A percentile compares a stretch with the other conserved stretches of the same genome.
Conservation (phyloP, 768 basidiomycete genomes). For the Chalciporus chontae region DNA sequence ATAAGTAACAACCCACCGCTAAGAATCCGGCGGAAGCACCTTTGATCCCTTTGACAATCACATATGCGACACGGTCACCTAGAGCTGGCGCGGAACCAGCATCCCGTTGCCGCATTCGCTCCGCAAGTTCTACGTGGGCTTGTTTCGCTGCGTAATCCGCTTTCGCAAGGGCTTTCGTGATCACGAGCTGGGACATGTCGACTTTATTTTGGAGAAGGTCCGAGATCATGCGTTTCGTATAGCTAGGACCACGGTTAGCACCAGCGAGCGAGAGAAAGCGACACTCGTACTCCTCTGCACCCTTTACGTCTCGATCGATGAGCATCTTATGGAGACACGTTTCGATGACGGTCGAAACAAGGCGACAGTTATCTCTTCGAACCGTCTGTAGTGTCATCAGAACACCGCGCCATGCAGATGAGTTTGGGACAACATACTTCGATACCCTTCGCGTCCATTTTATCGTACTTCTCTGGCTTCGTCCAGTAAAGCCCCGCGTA, state of each 20-base stretch:
- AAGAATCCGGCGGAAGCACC: slow-evolving; percentile 40
- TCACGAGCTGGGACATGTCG: slow-evolving; percentile 99
- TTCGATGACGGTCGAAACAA: slow-evolving; percentile 96
- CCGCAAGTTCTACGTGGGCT: slow-evolving; percentile 94
- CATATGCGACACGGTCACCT: slow-evolving; percentile 98
- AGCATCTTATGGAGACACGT: slow-evolving; percentile 98
- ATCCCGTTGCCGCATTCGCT: slow-evolving; percentile 93
- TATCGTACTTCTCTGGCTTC: slow-evolving; percentile 90
- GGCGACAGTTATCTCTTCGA: slow-evolving; percentile 95
- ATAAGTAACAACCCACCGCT: background rate
- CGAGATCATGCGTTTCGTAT: slow-evolving; percentile 89
- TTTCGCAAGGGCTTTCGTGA: slow-evolving; percentile 95
- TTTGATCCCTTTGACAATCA: slow-evolving; percentile 95
- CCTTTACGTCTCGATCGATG: slow-evolving; percentile 91
- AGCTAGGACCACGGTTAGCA: slow-evolving; percentile 46
- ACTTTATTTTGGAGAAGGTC: slow-evolving; percentile 95
- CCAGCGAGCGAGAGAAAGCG: slow-evolving; percentile 4
- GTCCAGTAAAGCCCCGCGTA: slow-evolving; percentile 99
- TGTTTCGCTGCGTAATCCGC: slow-evolving; percentile 92
- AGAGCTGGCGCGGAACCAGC: slow-evolving; percentile 96
- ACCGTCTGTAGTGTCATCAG: slow-evolving; percentile 64
- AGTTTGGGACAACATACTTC: slow-evolving; percentile 54
- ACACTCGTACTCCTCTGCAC: slow-evolving; percentile 77
- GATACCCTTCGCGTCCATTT: slow-evolving; percentile 99
- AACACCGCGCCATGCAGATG: background rate